Percentiles rank a stretch among this genome's conserved stretches.
Conservation (phyloP, 495 filamentous ascomycete species). For the Hypoxylon lienhwacheense region DNA sequence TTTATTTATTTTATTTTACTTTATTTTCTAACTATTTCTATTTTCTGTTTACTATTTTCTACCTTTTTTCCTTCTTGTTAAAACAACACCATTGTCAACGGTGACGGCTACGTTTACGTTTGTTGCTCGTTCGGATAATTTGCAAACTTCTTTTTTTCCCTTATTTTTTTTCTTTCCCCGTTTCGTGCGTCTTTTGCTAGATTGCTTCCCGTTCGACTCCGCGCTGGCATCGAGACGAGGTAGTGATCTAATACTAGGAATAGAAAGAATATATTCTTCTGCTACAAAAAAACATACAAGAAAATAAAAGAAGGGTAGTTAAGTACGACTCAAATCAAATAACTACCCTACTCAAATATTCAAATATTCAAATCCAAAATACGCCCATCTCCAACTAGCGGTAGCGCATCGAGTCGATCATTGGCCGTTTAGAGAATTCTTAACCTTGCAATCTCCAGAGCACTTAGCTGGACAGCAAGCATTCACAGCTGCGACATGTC, state of each 20-base stretch:
- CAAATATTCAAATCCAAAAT: neutral
- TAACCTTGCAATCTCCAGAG: slow-evolving; percentile 12
- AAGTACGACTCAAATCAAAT: too few relatives aligned
- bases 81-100: slow-evolving; percentile 13
- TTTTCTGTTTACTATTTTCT: neutral
- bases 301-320: too few relatives aligned
- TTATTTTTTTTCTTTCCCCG: neutral
- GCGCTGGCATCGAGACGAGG: slow-evolving; percentile 14
- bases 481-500: slow-evolving; percentile 33
- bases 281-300: too few relatives aligned
- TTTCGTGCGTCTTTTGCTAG: neutral
- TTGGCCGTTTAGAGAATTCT: slow-evolving; percentile 20
- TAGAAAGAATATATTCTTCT: too few relatives aligned
- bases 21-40: neutral
- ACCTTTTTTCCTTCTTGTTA: neutral
- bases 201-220: slow-evolving; percentile 8
- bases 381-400: neutral
- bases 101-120: neutral
- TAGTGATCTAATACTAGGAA: too few relatives aligned
- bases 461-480: slow-evolving; percentile 20
- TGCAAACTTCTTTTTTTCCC: neutral
- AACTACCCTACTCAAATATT: neutral
- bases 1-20: neutral
- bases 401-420: slow-evolving; percentile 14
- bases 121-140: slow-evolving; percentile 5